Percentiles rank a stretch among this genome's conserved stretches.
Evolutionary conservation across 768 basidiomycete species (phyloP).

Genomic region (Jaapia argillacea): DNA sequence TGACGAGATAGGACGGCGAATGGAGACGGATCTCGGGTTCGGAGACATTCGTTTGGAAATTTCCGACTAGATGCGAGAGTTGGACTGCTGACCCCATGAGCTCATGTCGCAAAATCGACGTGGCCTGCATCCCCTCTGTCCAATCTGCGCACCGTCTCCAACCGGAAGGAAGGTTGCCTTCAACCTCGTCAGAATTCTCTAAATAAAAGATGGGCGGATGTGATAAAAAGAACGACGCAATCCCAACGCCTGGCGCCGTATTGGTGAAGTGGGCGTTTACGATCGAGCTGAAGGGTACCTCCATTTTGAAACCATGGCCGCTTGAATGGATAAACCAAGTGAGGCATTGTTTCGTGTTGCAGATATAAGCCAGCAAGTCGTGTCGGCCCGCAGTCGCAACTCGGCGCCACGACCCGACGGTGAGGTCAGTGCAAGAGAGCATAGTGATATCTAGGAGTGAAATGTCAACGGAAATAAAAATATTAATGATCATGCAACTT

Average conservation of each 20-base stretch:
- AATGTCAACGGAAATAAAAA: not conserved
- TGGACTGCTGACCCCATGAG: slow-evolving; percentile 55
- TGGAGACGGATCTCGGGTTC: slow-evolving; percentile 25
- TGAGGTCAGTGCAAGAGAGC: slow-evolving; percentile 66
- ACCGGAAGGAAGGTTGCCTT: slow-evolving; percentile 17
- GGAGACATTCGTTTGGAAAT: slow-evolving; percentile 23
- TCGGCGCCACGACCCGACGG: slow-evolving; percentile 73
- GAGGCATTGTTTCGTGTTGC: slow-evolving; percentile 52
- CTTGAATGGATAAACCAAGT: slow-evolving; percentile 73
- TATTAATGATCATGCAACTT: slow-evolving; percentile 19
- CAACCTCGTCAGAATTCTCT: slow-evolving; percentile 31
- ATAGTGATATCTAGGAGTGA: slow-evolving; percentile 49
- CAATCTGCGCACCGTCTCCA: slow-evolving; percentile 68
- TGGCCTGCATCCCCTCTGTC: slow-evolving; percentile 68
- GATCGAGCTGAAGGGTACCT: slow-evolving; percentile 61
- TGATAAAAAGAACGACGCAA: slow-evolving; percentile 56
- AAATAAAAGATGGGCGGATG: slow-evolving; percentile 62
- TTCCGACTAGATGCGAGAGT: slow-evolving; percentile 42
- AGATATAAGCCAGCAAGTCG: slow-evolving; percentile 71
- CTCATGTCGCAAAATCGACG: slow-evolving; percentile 50
- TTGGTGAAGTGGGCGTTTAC: slow-evolving; percentile 46
- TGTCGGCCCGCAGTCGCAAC: slow-evolving; percentile 47
- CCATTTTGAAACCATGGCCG: slow-evolving; percentile 79
- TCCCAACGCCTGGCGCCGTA: slow-evolving; percentile 41
- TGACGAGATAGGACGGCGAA: too few species aligned